A percentile compares a stretch with the other conserved stretches of the same genome.
Evolutionary conservation across 116 monocot species (phyloP).

Genomic region (Phalaenopsis hybrid): DNA sequence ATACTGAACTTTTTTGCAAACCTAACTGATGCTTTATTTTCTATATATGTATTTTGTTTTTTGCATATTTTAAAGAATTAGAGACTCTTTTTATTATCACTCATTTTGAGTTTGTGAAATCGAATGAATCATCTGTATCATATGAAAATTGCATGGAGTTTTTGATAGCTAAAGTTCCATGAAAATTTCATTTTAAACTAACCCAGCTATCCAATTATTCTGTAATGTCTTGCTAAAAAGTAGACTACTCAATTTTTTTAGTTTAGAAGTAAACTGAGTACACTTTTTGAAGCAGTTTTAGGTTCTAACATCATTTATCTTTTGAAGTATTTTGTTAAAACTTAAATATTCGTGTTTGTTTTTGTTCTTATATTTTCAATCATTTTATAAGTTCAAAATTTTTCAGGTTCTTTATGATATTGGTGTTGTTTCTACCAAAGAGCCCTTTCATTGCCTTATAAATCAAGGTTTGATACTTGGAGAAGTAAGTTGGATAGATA

Average conservation of each 20-base stretch:
- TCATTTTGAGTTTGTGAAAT: background rate
- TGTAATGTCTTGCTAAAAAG: background rate
- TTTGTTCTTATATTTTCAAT: background rate
- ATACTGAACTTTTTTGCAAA: background rate
- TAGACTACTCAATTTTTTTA: background rate
- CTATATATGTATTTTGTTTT: background rate
- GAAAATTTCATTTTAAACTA: background rate
- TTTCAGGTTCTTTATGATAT: constrained; percentile 91
- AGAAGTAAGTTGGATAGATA: constrained; percentile 49
- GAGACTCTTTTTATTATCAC: background rate
- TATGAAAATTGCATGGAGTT: background rate
- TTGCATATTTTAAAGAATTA: background rate
- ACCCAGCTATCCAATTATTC: background rate
- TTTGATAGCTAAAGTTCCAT: background rate
- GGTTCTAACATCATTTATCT: background rate
- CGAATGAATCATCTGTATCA: background rate
- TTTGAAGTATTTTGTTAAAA: background rate
- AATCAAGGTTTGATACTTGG: constrained; percentile 97
- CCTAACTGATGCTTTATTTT: background rate
- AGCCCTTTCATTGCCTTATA: constrained; percentile 94
- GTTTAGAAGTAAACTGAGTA: background rate
- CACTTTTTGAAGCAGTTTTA: background rate
- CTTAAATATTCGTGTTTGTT: background rate
- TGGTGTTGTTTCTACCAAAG: constrained; percentile 84
- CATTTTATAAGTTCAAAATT: background rate